These are phyloP conservation scores for Paramecium pentaurelia DNA, from an alignment of 73 alveolate species.

Conservation along the genomic window DNA sequence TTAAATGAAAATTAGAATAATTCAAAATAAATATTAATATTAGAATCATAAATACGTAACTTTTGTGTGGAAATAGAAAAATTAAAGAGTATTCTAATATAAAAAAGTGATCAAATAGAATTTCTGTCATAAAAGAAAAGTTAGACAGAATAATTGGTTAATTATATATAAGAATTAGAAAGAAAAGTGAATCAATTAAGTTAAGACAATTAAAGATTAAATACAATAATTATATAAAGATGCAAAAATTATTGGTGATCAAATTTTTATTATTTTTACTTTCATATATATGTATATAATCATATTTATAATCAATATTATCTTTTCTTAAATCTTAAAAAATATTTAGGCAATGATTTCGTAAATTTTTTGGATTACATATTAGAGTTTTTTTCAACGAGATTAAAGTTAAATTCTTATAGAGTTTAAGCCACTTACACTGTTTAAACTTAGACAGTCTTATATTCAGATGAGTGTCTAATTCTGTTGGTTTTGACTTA, in stretches of 20 bases:
- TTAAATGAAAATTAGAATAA: neutral
- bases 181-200: neutral
- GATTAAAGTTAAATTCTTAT: neutral
- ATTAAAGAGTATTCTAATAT: neutral
- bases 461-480: neutral
- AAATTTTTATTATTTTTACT: neutral
- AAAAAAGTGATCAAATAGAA: neutral
- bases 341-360: neutral
- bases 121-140: neutral
- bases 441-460: neutral
- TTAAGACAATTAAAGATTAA: neutral
- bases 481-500: neutral
- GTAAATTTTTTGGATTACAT: neutral
- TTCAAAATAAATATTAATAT: neutral
- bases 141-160: neutral
- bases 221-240: neutral
- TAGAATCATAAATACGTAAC: neutral
- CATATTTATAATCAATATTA: neutral
- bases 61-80: neutral
- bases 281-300: neutral
- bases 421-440: neutral
- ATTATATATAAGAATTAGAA: neutral
- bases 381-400: neutral
- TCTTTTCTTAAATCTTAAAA: neutral
- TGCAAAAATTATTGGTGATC: neutral